These are phyloP conservation scores for Hysterium pulicare DNA, from an alignment of 2,329 filamentous ascomycete genomes.

Conservation along the genomic window DNA sequence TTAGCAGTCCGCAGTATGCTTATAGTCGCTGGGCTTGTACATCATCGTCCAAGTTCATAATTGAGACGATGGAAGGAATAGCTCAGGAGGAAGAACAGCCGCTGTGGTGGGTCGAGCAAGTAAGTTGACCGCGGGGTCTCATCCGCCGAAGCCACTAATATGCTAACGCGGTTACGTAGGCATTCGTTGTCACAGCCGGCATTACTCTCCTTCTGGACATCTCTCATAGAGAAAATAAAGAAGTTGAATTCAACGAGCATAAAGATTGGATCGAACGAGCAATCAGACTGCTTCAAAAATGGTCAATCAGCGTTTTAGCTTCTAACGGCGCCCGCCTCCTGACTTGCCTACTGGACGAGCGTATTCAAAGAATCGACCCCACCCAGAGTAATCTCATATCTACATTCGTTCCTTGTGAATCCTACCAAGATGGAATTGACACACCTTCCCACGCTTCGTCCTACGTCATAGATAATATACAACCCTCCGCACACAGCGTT, in stretches of 20 bases:
- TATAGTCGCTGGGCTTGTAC: slow-evolving; percentile 44
- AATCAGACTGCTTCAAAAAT: slow-evolving; percentile 30
- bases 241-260: slow-evolving; percentile 21
- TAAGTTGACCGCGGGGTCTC: no score
- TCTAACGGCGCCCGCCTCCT: slow-evolving; percentile 38
- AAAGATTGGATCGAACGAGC: slow-evolving; percentile 30
- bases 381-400: slow-evolving; percentile 7
- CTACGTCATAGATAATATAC: neutral
- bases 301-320: slow-evolving; percentile 39
- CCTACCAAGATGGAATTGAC: slow-evolving; percentile 9
- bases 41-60: slow-evolving; percentile 40
- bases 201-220: slow-evolving; percentile 28
- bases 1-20: slow-evolving; percentile 41
- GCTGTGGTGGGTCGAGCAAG: slow-evolving; percentile 41
- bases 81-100: slow-evolving; percentile 37
- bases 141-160: neutral
- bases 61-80: slow-evolving; percentile 33
- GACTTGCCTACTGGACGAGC: slow-evolving; percentile 31
- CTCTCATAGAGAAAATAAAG: slow-evolving; percentile 20
- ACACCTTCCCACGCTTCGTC: slow-evolving; percentile 6
- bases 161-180: slow-evolving; percentile 5
- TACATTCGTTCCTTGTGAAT: neutral
- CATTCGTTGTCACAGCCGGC: slow-evolving; percentile 29
- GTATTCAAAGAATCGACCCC: slow-evolving; percentile 19
- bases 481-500: neutral